Evolutionary conservation across 2,329 filamentous ascomycete genomes (phyloP), one percentile per base, ranked within the genome.

Genomic region (Capronia americana): DNA sequence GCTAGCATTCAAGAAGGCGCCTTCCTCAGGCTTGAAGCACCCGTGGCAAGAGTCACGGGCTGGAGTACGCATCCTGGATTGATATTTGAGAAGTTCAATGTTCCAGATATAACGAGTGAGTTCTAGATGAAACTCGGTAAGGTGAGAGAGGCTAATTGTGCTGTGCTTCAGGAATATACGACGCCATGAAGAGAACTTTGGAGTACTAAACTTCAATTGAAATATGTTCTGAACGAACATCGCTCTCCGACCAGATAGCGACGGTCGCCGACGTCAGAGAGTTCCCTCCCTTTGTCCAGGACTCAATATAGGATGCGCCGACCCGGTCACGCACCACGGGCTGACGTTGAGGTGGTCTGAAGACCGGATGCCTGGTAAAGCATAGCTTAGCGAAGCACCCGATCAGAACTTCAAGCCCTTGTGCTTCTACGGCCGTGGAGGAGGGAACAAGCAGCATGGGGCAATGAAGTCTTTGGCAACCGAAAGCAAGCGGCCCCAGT

Each of bases 51-150:
- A 57, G 89, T 97, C 4, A 91, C 92, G 3, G 93, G 93, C n/a
- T 96, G 92, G 91, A 92, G 90, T 75, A 93, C 91, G 60, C 93
- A 94, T 76, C 89, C 88, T 34, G 90, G 92, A 0, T 78, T 97
- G 74, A 77, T 90, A 41, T 97, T 87, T 78, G 93, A 97, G 78
- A 87, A 85, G 75, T 92, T 92, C 70, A 89, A 93, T 75, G 83
- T 96, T 63, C 93, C 93, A 0, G 93, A 97, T 79, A 90, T 96
- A 73, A 87, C 91, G 14, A 88, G 93, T 96, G 81, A 88, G 92
- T 90, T 90, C 3, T 14, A 51, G 41, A 51, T 30, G 8, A 11
- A n/a, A 2, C 3, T 34, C 53, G 48, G 14, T 5, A 44, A 6
- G 38, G 38, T 3, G 17, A 44, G 17, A 44, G 5, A 44, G 14